Evolutionary conservation across 306 rosid species (phyloP), one percentile per base, ranked within the genome.

Genomic region (Pueraria montana): DNA sequence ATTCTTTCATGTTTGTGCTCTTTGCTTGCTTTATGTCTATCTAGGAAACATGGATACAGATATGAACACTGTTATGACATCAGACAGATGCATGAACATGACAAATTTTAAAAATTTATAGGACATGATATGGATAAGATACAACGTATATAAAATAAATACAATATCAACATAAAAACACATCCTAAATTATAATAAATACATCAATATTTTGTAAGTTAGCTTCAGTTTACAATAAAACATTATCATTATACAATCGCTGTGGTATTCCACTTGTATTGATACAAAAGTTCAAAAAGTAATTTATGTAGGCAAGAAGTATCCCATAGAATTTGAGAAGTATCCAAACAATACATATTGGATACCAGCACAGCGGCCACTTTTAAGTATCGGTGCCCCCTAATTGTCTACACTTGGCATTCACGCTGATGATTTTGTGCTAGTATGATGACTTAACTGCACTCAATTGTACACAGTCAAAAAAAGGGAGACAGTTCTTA

Each of bases 21-120:
- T 74, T 72, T 82, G 68, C 72, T 55, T 73, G 30, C 13, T 59
- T 77, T 40, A 20, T 66, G 27, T 21, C 30, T 49, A 72, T 30
- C 24, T 24, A 24, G 21, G 76, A 46, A 48, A 38, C 56, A 20
- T 36, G 74, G 56, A 69, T 6, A 43, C 65, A 79, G 32, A 79
- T 65, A 78, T 66, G 56, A 52, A 53, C 32, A 23, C 8, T 8
- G 5, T 23, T 61, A 43, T 77, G 62, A 7, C 32, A 27, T 27
- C 6, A 21, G 17, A 53, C 45, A 14, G 18, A 40, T 55, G 56
- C 20, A 20, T 69, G 48, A 46, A 45, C 13, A 36, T 23, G 46
- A 38, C 9, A 46, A 20, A 36, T 68, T 68, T 38, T 13, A 50
- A 66, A 36, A 49, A 50, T 3, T 49, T 14, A 36, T 52, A 21